A percentile compares a stretch with the other conserved stretches of the same genome.
phyloP scores from a whole-genome alignment of 2,329 filamentous ascomycete genomes.

The Phyllosticta paracitricarpa region DNA sequence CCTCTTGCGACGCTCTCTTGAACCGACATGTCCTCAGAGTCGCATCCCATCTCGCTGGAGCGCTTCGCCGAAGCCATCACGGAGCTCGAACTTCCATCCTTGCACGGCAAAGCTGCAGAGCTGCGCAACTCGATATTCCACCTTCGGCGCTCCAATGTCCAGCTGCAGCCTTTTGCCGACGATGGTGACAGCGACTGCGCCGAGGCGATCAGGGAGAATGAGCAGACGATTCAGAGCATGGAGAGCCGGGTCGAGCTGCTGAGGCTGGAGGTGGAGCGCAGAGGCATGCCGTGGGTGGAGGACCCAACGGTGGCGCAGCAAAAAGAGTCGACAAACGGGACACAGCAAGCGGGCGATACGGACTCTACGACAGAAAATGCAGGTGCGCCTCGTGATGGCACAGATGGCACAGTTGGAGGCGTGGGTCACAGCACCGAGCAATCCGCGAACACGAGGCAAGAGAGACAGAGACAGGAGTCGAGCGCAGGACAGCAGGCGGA shows the following conservation, averaged over 20 bases:
- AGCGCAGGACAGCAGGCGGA: neutral
- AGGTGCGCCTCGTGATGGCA: neutral
- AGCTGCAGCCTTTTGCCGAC: constrained; percentile 60
- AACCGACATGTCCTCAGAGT: constrained; percentile 49
- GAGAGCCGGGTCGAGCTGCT: constrained; percentile 54
- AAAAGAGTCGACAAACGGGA: constrained; percentile 8
- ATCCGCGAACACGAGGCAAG: neutral
- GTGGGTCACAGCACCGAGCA: neutral
- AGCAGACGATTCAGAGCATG: constrained; percentile 58
- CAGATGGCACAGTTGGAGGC: neutral
- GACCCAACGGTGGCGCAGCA: constrained; percentile 13
- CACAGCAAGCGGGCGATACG: neutral
- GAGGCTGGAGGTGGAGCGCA: constrained; percentile 51
- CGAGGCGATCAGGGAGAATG: constrained; percentile 65
- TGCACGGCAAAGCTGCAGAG: constrained; percentile 67
- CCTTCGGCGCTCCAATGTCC: constrained; percentile 62
- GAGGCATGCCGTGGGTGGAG: constrained; percentile 45
- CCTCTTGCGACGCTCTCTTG: neutral
- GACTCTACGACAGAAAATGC: neutral
- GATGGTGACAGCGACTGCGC: constrained; percentile 59
- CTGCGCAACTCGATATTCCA: constrained; percentile 65
- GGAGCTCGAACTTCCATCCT: constrained; percentile 54
- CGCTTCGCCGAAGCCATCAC: constrained; percentile 59
- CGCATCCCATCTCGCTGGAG: constrained; percentile 49
- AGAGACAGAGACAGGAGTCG: neutral